These are phyloP conservation scores for Schwanniomyces vanrijiae DNA, from an alignment of 805 yeast species.

Conservation along the genomic window DNA sequence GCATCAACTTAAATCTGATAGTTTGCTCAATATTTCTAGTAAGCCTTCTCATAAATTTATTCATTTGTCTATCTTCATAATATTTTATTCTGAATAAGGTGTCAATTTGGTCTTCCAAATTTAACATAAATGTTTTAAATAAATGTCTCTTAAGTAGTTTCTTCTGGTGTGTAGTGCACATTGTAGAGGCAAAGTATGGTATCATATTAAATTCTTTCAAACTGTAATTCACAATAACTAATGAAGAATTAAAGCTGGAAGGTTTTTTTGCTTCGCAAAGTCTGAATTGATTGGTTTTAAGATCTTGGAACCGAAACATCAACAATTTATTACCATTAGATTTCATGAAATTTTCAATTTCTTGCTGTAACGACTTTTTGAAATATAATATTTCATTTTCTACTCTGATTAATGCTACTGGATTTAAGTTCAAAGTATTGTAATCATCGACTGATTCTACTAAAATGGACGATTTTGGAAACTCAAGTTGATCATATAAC, in stretches of 20 bases:
- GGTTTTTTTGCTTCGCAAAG: slow-evolving; percentile 22
- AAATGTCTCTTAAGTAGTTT: slow-evolving; percentile 30
- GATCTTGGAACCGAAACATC: slow-evolving; percentile 21
- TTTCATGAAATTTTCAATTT: slow-evolving; percentile 25
- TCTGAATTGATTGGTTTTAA: slow-evolving; percentile 32
- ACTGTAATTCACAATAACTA: slow-evolving; percentile 23
- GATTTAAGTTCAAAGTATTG: slow-evolving; percentile 16
- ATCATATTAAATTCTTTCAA: slow-evolving; percentile 32
- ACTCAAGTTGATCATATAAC: slow-evolving; percentile 19
- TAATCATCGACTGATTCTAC: slow-evolving; percentile 30
- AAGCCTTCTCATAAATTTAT: slow-evolving; percentile 26
- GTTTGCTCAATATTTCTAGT: slow-evolving; percentile 25
- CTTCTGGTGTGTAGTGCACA: slow-evolving; percentile 21
- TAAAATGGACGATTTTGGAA: slow-evolving; percentile 25
- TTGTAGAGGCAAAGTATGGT: slow-evolving; percentile 32
- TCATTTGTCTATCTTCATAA: slow-evolving; percentile 25
- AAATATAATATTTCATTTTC: slow-evolving; percentile 29
- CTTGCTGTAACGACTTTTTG: slow-evolving; percentile 29
- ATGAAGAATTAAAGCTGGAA: slow-evolving; percentile 5
- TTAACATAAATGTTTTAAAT: slow-evolving; percentile 35
- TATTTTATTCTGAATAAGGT: slow-evolving; percentile 36
- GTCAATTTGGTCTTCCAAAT: slow-evolving; percentile 38
- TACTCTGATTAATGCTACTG: slow-evolving; percentile 12
- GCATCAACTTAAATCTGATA: slow-evolving; percentile 26
- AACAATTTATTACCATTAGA: slow-evolving; percentile 19